Evolutionary conservation across 1,284 basidiomycete species (phyloP).

Genomic region (Anthracocystis panici-leucophaei): DNA sequence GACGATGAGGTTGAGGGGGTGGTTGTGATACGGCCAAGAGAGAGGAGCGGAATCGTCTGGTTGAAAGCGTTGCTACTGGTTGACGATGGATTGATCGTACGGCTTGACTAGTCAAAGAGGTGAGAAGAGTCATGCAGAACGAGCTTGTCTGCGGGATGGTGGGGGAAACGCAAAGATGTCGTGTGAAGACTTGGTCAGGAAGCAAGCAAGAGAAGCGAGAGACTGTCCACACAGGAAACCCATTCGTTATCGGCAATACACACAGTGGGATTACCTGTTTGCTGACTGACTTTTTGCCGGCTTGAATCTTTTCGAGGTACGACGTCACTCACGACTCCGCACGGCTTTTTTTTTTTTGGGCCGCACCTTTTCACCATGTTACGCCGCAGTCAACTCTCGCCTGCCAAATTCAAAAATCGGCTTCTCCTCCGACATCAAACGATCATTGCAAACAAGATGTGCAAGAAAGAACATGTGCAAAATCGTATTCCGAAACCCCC

Average conservation of each 20-base stretch:
- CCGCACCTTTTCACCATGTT: not conserved
- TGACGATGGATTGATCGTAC: slow-evolving; percentile 31
- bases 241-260: too few relatives aligned
- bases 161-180: not conserved
- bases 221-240: too few relatives aligned
- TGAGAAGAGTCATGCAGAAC: slow-evolving; percentile 18
- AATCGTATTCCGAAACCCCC: slow-evolving; percentile 5
- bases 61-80: not conserved
- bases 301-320: not conserved
- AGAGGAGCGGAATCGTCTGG: not conserved
- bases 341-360: too few relatives aligned
- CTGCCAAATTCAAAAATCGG: not conserved
- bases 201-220: not conserved
- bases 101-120: slow-evolving; percentile 3
- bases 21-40: not conserved
- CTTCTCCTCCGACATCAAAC: not conserved
- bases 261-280: too few relatives aligned
- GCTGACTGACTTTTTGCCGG: too few relatives aligned
- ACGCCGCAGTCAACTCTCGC: not conserved
- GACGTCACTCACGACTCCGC: slow-evolving; percentile 12
- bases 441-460: too few relatives aligned
- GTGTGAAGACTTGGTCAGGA: slow-evolving; percentile 4
- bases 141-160: not conserved
- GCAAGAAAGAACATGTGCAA: not conserved
- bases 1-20: not conserved